phyloP scores from a whole-genome alignment of 2,329 filamentous ascomycete species.

The Trichoderma atroviride region DNA sequence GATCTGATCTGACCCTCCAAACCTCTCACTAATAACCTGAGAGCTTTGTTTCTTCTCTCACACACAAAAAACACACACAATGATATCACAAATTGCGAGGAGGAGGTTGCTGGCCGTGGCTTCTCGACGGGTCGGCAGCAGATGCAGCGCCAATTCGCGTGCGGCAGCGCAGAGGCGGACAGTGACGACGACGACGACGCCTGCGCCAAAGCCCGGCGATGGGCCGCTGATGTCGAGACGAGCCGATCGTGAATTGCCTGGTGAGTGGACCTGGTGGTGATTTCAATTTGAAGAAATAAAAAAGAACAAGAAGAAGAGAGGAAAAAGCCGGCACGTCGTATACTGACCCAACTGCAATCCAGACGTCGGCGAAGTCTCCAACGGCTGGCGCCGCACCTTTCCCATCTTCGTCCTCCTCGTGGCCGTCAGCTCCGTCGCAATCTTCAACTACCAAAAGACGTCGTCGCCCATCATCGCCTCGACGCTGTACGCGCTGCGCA shows the following conservation, averaged over 20 bases:
- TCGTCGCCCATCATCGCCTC: constrained; percentile 84
- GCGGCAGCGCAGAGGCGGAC: constrained; percentile 46
- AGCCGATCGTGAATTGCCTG: constrained; percentile 67
- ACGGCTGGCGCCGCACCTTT: constrained; percentile 71
- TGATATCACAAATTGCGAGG: constrained; percentile 32
- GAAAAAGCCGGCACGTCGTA: neutral
- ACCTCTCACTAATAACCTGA: neutral
- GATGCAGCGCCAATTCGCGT: neutral
- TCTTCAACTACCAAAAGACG: constrained; percentile 99
- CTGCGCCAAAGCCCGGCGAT: constrained; percentile 61
- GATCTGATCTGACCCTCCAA: constrained; percentile 10
- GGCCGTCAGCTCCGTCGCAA: constrained; percentile 72
- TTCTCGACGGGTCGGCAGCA: constrained; percentile 31
- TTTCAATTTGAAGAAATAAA: neutral
- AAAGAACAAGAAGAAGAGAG: neutral
- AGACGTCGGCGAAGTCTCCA: constrained; percentile 50
- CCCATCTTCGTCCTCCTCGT: constrained; percentile 80
- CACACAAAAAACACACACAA: constrained; percentile 8
- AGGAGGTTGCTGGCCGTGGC: constrained; percentile 32
- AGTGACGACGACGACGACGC: constrained; percentile 55
- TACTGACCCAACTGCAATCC: neutral
- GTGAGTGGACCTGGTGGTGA: constrained; percentile 40
- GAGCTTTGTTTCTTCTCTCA: neutral
- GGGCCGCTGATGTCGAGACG: constrained; percentile 67
- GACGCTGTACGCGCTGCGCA: constrained; percentile 89